Evolutionary conservation across 2,329 filamentous ascomycete genomes (phyloP).

Genomic region (Beauveria caledonica): DNA sequence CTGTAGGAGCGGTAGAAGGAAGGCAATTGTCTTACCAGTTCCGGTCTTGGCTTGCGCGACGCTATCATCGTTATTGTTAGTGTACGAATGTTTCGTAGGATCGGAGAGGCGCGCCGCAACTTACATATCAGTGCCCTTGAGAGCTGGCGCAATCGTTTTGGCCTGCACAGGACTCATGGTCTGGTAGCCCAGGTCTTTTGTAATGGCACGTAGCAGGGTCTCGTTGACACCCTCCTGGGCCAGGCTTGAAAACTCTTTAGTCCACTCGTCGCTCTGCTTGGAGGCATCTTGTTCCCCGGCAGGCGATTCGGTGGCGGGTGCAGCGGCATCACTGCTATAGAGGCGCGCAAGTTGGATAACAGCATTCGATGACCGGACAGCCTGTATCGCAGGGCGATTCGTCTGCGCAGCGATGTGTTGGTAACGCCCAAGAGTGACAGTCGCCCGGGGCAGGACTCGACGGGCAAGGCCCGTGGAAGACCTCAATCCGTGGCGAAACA

Average conservation of each 20-base stretch:
- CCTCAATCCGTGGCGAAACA: conserved; percentile 24
- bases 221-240: conserved; percentile 45
- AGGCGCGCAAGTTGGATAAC: conserved; percentile 21
- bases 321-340: conserved; percentile 33
- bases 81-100: not conserved
- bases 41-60: conserved; percentile 94
- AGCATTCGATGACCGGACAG: conserved; percentile 16
- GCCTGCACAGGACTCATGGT: conserved; percentile 91
- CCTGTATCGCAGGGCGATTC: conserved; percentile 16
- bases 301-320: conserved; percentile 15
- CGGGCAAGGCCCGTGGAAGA: conserved; percentile 31
- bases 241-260: conserved; percentile 37
- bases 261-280: not conserved
- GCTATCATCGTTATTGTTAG: conserved; percentile 31
- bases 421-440: conserved; percentile 21
- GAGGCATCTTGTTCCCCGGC: not conserved
- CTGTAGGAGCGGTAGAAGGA: conserved; percentile 79
- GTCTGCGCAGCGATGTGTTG: not conserved
- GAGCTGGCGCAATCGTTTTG: conserved; percentile 69
- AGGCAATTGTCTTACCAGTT: conserved; percentile 93
- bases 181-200: conserved; percentile 63
- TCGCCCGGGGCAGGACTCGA: conserved; percentile 21
- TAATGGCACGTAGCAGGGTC: conserved; percentile 61
- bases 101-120: conserved; percentile 24
- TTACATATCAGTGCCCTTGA: conserved; percentile 77